Conservation (phyloP, 2,329 filamentous ascomycete species). For the Colletotrichum sojae region DNA sequence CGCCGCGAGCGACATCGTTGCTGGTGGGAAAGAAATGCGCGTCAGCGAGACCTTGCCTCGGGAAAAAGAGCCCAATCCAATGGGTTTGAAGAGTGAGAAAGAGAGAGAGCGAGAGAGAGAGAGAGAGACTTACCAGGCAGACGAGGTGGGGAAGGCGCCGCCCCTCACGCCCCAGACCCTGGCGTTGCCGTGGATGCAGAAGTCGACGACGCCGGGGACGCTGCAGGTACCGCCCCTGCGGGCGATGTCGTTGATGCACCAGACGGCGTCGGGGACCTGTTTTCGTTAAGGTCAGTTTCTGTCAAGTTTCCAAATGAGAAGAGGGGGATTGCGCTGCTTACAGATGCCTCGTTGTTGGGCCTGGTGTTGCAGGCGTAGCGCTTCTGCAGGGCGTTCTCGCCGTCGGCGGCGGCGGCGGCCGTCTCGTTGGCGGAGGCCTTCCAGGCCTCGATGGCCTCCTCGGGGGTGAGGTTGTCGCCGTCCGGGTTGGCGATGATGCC, state of each 20-base stretch:
- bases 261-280: slow-evolving; percentile 33
- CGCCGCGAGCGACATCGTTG: slow-evolving; percentile 38
- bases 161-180: slow-evolving; percentile 13
- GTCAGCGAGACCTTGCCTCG: no score
- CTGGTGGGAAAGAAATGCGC: neutral
- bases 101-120: no score
- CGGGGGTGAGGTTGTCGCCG: slow-evolving; percentile 31
- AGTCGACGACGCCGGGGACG: neutral
- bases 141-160: slow-evolving; percentile 1
- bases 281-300: no score
- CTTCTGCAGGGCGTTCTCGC: slow-evolving; percentile 11
- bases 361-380: slow-evolving; percentile 21
- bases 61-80: no score
- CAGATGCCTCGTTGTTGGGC: slow-evolving; percentile 15
- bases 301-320: no score
- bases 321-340: neutral
- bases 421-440: slow-evolving; percentile 6
- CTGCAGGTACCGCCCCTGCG: slow-evolving; percentile 8
- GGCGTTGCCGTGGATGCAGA: slow-evolving; percentile 23
- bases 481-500: slow-evolving; percentile 38
- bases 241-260: slow-evolving; percentile 36
- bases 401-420: neutral
- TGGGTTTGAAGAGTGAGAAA: neutral
- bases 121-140: slow-evolving; percentile 26
- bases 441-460: slow-evolving; percentile 30